Base-by-base conservation (phyloP, 1,139 yeast genomes). In the Candida gigantensis region DNA sequence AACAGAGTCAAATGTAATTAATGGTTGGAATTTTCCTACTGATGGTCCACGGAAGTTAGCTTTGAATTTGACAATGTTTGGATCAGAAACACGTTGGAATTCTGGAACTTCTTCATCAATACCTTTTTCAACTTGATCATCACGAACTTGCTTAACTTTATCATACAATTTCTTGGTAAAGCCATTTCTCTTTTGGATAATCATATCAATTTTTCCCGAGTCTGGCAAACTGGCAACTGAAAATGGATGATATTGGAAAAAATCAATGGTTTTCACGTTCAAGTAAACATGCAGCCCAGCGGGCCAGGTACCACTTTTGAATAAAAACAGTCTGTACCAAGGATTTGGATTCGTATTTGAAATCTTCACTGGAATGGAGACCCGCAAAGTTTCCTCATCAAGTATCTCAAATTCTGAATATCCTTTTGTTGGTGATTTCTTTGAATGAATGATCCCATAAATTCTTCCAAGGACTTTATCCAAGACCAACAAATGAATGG, bases 261-360 rank as follows among this genome's bases (percentile, higher is more conserved):
- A 43, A 14, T 60, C 58, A 10, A 72, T 63, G 41, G 61, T 62
- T 2, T 62, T 52, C 3, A 73, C 74, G 34, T 61, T 67, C 17
- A 74, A 53, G 33, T 57, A 62, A 4, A 71, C 58, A 47, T 73
- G 76, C 47, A 69, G 77, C 2, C 79, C 79, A 0, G 77, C 64
- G 37, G 62, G 61, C 79, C 79, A 74, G 12, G 60, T 57, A 19
- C 72, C 63, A 23, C 61, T 50, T 17, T 58, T 56, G 11, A 77
- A 77, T 30, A 70, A 47, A 33, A 64, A 47, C 9, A 38, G 39
- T 35, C 48, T 47, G 45, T 54, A 65, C 72, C 71, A 68, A 32
- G 47, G 49, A 20, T 47, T 44, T 12, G 47, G 43, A 6, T 48
- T 40, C 13, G 44, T 50, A 1, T 58, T 47, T 32, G 49, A 45